Evolutionary conservation across 2,329 filamentous ascomycete species (phyloP).

Genomic region (Apiospora hydei): DNA sequence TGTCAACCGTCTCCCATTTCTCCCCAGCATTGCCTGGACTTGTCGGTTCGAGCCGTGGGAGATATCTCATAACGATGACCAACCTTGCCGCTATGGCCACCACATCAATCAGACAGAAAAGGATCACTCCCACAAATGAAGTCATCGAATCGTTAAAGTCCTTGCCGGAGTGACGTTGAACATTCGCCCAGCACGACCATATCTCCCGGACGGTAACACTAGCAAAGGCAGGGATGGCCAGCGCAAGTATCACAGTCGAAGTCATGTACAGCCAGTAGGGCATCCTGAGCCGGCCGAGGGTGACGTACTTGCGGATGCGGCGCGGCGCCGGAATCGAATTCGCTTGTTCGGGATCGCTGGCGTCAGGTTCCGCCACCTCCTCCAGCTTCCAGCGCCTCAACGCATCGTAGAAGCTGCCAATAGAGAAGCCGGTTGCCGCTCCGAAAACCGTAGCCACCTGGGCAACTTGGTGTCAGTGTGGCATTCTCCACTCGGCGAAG

Average conservation of each 20-base stretch:
- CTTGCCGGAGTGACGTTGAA: background rate
- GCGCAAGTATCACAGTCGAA: background rate
- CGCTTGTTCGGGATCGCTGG: conserved; percentile 3
- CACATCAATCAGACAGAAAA: conserved; percentile 13
- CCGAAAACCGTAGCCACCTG: conserved; percentile 12
- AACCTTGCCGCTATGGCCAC: conserved; percentile 6
- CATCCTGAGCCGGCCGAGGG: conserved; percentile 11
- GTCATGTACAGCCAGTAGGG: conserved; percentile 23
- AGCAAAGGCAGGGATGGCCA: conserved; percentile 1
- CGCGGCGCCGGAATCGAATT: background rate
- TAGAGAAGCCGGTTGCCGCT: conserved; percentile 9
- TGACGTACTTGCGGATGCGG: background rate
- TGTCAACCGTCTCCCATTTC: conserved; percentile 17
- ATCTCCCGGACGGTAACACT: conserved; percentile 6
- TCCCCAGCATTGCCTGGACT: background rate
- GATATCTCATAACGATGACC: conserved; percentile 1
- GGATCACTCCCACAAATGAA: background rate
- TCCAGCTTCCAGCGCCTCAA: conserved; percentile 18
- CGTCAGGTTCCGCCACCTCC: background rate
- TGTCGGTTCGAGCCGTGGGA: conserved; percentile 19
- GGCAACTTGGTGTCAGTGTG: background rate
- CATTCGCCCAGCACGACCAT: background rate
- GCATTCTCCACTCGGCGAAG: background rate
- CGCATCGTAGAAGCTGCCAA: conserved; percentile 9
- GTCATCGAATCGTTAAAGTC: background rate